These are phyloP conservation scores for Blastobotrys illinoisensis DNA, from an alignment of 1,139 yeast genomes.

Conservation along the genomic window DNA sequence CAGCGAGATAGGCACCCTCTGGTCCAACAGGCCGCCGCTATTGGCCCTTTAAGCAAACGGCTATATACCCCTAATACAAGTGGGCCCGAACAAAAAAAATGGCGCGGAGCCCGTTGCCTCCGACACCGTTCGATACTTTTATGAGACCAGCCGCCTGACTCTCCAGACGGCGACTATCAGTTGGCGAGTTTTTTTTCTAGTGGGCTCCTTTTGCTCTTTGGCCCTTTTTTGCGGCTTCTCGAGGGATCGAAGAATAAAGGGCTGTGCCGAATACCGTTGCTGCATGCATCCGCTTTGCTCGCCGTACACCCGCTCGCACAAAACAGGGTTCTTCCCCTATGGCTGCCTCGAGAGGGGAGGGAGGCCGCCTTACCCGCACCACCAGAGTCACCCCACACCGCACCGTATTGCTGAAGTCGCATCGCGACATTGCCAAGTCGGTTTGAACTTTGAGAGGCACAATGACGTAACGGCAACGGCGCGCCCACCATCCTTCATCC, in stretches of 20 bases:
- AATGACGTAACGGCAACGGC: background rate
- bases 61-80: background rate
- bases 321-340: no score
- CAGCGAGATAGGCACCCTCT: background rate
- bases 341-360: background rate
- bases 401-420: background rate
- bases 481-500: no score
- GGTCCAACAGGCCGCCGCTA: background rate
- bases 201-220: background rate
- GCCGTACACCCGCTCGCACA: no score
- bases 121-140: background rate
- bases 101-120: background rate
- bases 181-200: background rate
- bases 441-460: background rate
- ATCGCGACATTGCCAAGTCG: background rate
- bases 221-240: background rate
- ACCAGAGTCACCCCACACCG: background rate
- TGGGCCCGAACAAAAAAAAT: background rate
- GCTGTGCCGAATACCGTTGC: background rate
- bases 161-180: background rate
- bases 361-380: background rate
- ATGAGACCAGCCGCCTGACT: constrained; percentile 1
- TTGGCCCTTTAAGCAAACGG: background rate
- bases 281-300: background rate
- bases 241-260: background rate